phyloP scores from a whole-genome alignment of 1,139 yeast genomes.

The Nakaseomyces bracarensis region DNA sequence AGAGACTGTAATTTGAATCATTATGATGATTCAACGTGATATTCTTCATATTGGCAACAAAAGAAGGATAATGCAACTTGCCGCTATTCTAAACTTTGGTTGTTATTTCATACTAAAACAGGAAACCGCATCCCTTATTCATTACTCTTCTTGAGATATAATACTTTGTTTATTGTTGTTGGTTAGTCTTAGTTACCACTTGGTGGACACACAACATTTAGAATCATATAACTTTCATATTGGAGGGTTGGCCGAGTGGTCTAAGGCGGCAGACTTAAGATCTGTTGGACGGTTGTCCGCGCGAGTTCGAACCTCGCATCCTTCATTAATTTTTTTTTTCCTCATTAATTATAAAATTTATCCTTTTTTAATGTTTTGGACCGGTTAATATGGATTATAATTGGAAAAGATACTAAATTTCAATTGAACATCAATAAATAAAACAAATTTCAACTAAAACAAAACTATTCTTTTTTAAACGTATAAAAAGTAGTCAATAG shows the following conservation, averaged over 20 bases:
- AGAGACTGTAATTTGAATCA: too few relatives aligned
- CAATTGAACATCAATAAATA: neutral
- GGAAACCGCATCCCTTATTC: too few relatives aligned
- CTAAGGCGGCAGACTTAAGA: conserved; percentile 12
- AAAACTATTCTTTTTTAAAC: too few relatives aligned
- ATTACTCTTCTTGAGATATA: too few relatives aligned
- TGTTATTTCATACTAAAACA: too few relatives aligned
- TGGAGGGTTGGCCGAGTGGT: conserved; percentile 12
- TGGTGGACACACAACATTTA: neutral
- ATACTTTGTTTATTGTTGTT: neutral
- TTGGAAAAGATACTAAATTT: neutral
- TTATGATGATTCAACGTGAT: too few relatives aligned
- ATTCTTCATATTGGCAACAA: too few relatives aligned
- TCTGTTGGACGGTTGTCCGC: conserved; percentile 42
- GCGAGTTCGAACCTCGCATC: conserved; percentile 86
- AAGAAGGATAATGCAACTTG: too few relatives aligned
- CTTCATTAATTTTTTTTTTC: conserved; percentile 44
- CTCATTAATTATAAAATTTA: neutral
- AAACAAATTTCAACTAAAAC: too few relatives aligned
- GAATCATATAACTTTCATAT: neutral
- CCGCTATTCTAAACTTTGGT: too few relatives aligned
- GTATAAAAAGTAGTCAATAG: conserved; percentile 38
- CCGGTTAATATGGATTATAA: too few relatives aligned
- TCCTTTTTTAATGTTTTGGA: too few relatives aligned
- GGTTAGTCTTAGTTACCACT: neutral